Conservation (phyloP, 306 rosid genomes). For the Quercus wislizeni region DNA sequence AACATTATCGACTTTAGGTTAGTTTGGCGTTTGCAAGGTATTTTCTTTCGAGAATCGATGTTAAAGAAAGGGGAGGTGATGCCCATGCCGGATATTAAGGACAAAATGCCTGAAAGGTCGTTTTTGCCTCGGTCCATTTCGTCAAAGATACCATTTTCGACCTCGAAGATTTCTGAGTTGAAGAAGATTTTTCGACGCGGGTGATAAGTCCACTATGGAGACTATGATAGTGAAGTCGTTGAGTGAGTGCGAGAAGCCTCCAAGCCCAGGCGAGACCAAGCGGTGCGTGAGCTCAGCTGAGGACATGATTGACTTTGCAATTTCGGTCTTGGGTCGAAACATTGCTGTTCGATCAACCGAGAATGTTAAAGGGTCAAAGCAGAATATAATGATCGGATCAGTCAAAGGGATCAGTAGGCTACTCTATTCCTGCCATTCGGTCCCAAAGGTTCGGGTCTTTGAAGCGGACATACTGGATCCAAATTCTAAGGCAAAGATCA, state of each 20-base stretch:
- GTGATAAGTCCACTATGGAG: constrained; percentile 78
- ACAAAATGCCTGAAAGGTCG: constrained; percentile 67
- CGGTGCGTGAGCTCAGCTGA: constrained; percentile 78
- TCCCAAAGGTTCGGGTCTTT: constrained; percentile 80
- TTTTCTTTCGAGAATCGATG: too few relatives aligned
- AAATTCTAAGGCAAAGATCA: too few relatives aligned
- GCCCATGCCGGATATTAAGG: constrained; percentile 23
- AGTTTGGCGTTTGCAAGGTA: too few relatives aligned
- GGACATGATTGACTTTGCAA: too few relatives aligned
- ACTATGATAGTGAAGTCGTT: constrained; percentile 53
- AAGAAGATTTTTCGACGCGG: constrained; percentile 64
- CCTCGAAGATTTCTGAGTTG: constrained; percentile 51
- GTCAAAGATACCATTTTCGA: constrained; percentile 67
- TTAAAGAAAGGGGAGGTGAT: too few relatives aligned
- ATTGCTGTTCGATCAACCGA: too few relatives aligned
- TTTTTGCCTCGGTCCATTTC: too few relatives aligned
- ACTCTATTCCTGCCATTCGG: constrained; percentile 30
- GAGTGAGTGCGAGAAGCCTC: constrained; percentile 74
- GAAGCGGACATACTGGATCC: constrained; percentile 69
- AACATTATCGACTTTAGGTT: too few relatives aligned
- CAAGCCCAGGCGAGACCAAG: constrained; percentile 73
- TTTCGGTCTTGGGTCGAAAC: too few relatives aligned
- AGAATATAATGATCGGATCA: too few relatives aligned
- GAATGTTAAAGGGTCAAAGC: too few relatives aligned
- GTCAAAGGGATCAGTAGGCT: constrained; percentile 26